Conservation (phyloP, 2,329 filamentous ascomycete genomes). For the Cladobotryum protrusum region DNA sequence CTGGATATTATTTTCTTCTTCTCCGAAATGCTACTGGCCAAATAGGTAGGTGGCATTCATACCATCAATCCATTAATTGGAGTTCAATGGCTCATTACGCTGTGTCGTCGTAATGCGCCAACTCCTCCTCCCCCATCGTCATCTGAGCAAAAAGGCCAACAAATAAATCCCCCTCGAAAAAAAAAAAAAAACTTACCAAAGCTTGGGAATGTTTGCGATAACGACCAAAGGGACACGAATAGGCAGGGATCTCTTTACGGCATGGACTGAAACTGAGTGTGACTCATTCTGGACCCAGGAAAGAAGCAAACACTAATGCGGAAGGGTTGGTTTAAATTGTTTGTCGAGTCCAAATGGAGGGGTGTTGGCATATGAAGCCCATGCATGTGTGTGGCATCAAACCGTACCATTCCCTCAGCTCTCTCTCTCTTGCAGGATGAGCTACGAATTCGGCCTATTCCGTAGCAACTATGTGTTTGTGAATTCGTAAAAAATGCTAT, state of each 20-base stretch:
- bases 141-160: neutral
- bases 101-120: neutral
- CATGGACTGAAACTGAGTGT: conserved; percentile 16
- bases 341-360: neutral
- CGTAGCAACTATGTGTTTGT: neutral
- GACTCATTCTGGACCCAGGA: conserved; percentile 16
- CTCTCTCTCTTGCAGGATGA: too few species aligned
- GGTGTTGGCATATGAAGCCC: conserved; percentile 9
- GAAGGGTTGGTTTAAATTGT: conserved; percentile 10
- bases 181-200: neutral
- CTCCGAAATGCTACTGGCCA: too few species aligned
- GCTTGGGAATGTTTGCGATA: neutral
- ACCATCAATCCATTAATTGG: too few species aligned
- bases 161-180: neutral
- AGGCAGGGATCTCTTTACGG: conserved; percentile 15
- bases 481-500: too few species aligned
- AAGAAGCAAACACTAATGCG: conserved; percentile 13
- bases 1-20: too few species aligned
- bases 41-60: too few species aligned
- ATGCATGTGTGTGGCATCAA: neutral
- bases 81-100: neutral
- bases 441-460: neutral
- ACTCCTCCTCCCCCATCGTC: neutral
- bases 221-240: neutral
- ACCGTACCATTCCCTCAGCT: too few species aligned